phyloP scores from a whole-genome alignment of 1,284 basidiomycete species.

The Pseudozyma sp. region DNA sequence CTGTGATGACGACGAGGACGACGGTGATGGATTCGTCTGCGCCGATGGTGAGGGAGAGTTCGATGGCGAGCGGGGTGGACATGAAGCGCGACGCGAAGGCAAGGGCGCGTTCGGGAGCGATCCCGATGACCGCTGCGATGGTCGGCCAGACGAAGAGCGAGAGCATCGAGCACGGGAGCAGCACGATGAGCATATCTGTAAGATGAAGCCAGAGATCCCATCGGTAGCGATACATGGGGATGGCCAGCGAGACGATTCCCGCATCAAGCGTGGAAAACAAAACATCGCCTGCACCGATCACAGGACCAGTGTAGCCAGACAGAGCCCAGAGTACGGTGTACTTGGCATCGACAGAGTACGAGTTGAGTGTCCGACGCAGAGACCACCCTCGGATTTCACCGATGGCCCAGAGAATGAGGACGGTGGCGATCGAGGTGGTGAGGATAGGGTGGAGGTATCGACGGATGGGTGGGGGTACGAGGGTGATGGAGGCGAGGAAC shows the following conservation, averaged over 20 bases:
- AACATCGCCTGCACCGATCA: constrained; percentile 61
- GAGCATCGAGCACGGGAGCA: constrained; percentile 49
- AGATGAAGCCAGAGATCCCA: constrained; percentile 51
- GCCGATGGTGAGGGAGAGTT: constrained; percentile 51
- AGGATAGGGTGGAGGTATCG: constrained; percentile 61
- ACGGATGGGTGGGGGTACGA: constrained; percentile 51
- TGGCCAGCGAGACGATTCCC: constrained; percentile 57
- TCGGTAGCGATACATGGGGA: constrained; percentile 62
- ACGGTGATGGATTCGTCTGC: constrained; percentile 60
- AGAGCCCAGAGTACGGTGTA: constrained; percentile 51
- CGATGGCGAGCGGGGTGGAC: constrained; percentile 61
- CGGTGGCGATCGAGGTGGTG: constrained; percentile 52
- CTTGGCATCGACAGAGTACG: constrained; percentile 52
- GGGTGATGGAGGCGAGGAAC: constrained; percentile 51
- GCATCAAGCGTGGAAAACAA: constrained; percentile 58
- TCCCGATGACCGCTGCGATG: constrained; percentile 40
- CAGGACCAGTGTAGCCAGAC: constrained; percentile 50
- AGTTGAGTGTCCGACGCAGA: constrained; percentile 32
- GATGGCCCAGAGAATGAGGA: constrained; percentile 58
- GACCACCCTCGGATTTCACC: constrained; percentile 40
- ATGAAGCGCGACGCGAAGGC: constrained; percentile 59
- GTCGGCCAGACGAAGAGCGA: constrained; percentile 56
- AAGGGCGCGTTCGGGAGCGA: constrained; percentile 42
- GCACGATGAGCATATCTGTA: constrained; percentile 42
- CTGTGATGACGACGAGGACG: constrained; percentile 62